Percentiles rank a stretch among this genome's conserved stretches.
These are phyloP conservation scores for Candida hispaniensis DNA, from an alignment of 805 yeast genomes.

Conservation along the genomic window DNA sequence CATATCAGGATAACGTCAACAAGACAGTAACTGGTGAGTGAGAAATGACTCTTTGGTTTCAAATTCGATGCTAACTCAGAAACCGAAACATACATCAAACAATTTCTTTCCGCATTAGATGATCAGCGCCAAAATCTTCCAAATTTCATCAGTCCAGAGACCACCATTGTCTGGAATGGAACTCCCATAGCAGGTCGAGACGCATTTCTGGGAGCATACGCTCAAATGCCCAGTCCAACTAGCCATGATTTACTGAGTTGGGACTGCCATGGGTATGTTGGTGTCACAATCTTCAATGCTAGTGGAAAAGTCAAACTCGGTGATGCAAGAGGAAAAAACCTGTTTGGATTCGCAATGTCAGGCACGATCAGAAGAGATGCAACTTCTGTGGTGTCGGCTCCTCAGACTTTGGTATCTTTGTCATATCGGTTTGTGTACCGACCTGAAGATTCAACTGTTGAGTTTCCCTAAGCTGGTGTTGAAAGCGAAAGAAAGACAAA, in stretches of 20 bases:
- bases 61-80: slow-evolving; percentile 24
- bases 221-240: slow-evolving; percentile 28
- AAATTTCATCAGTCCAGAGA: slow-evolving; percentile 22
- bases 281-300: slow-evolving; percentile 25
- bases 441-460: slow-evolving; percentile 25
- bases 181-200: slow-evolving; percentile 33
- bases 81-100: slow-evolving; percentile 22
- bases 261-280: slow-evolving; percentile 33
- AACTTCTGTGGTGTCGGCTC: slow-evolving; percentile 1
- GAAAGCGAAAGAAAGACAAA: no score
- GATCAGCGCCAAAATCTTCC: slow-evolving; percentile 24
- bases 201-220: slow-evolving; percentile 29
- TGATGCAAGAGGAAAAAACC: slow-evolving; percentile 23
- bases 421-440: slow-evolving; percentile 30
- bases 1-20: background rate
- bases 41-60: background rate
- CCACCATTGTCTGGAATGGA: slow-evolving; percentile 35
- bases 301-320: slow-evolving; percentile 32
- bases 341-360: slow-evolving; percentile 28
- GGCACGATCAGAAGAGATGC: slow-evolving; percentile 6
- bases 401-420: slow-evolving; percentile 20
- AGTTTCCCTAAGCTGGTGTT: slow-evolving; percentile 13
- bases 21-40: background rate
- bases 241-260: slow-evolving; percentile 28
- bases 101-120: slow-evolving; percentile 31